Base-by-base conservation (phyloP, 1,284 basidiomycete genomes). In the Mycosarcoma mackinlayi region DNA sequence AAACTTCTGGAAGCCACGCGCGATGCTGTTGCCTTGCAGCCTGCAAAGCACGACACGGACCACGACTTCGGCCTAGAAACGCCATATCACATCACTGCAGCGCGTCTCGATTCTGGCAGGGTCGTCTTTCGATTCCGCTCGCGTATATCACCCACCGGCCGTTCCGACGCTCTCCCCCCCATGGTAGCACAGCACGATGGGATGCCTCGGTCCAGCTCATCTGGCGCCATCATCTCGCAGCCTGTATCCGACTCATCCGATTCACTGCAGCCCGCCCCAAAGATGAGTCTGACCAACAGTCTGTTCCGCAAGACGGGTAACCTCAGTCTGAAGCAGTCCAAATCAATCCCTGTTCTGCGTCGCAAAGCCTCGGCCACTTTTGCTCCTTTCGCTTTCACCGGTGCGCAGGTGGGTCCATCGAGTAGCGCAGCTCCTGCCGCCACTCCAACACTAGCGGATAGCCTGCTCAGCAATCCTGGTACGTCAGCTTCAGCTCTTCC, bases 11-110 rank as follows among this genome's bases (percentile, higher is more conserved):
- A 70, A 35, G n/a, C 44, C 21, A 37, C 52, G 14, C 62, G 64
- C 28, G 57, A 60, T 24, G 54, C 52, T 8, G 46, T 53, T 28
- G 18, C 49, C 13, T 39, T 34, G 13, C 44, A 59, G 11, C 27
- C 42, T 4, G 30, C 39, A 14, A 24, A 41, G 19, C 46, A 59
- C 27, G 37, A 35, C 5, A 35, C 39, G 11, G 31, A 44, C 11
- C 49, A 64, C 24, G 77, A 78, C 56, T 68, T 71, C 38, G 77
- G 77, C 21, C 19, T 56, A n/a, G 70, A 53, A 11, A 76, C 76
- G 3, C 73, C 73, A 2, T 70, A 74, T 21, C 48, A 51, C 21
- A 78, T 78, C 54, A 73, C 65, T 2, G 76, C 76, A 19, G 33
- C 48, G 24, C 52, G 60, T n/a, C 42, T 76, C 24, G 55, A 59